A percentile compares a stretch with the other conserved stretches of the same genome.
These are phyloP conservation scores for Syzygium aqueum DNA, from an alignment of 345 rosid species.

Conservation along the genomic window DNA sequence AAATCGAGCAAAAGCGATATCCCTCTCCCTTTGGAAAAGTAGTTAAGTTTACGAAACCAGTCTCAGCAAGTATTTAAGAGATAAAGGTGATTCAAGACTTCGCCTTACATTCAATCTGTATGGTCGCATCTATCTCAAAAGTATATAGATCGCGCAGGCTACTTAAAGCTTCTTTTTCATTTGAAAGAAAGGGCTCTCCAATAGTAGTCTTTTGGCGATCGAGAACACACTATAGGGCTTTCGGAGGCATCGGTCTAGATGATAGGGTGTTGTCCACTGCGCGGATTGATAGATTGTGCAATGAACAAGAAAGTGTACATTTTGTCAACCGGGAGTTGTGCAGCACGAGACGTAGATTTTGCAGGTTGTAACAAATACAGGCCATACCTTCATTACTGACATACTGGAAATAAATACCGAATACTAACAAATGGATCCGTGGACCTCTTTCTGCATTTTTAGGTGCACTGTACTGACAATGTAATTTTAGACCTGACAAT, in stretches of 20 bases:
- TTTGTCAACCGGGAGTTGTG: background rate
- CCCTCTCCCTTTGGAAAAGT: background rate
- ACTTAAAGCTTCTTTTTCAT: background rate
- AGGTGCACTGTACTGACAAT: background rate
- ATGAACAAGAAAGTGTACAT: background rate
- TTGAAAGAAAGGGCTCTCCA: background rate
- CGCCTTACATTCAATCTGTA: background rate
- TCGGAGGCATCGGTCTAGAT: background rate
- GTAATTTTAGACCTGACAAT: background rate
- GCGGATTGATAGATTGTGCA: background rate
- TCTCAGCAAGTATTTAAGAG: background rate
- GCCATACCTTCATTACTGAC: background rate
- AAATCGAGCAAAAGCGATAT: background rate
- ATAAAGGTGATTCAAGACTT: background rate
- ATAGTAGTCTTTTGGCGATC: background rate
- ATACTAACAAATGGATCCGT: background rate
- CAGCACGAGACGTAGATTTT: background rate
- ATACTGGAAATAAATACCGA: background rate
- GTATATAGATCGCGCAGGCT: background rate
- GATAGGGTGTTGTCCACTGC: background rate
- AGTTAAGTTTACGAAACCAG: background rate
- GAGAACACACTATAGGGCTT: background rate
- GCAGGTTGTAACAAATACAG: background rate
- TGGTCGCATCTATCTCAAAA: background rate
- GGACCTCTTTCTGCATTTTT: background rate